These are phyloP conservation scores for Fraxinus nigra DNA, from an alignment of 305 asterid genomes.

Conservation along the genomic window DNA sequence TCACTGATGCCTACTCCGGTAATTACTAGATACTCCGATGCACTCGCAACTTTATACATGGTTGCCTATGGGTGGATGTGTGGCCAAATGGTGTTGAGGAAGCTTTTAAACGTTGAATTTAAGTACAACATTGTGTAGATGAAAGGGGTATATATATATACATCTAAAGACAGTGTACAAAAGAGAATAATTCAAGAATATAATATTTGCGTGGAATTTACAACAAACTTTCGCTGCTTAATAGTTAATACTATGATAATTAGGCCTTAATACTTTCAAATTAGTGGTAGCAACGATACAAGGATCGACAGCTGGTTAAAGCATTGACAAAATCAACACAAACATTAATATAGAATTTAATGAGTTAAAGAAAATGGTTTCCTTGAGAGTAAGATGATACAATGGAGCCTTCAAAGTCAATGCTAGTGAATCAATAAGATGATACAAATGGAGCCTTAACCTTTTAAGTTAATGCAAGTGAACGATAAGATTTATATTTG, in stretches of 20 bases:
- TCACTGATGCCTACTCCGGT: slow-evolving; percentile 49
- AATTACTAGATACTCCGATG: slow-evolving; percentile 63
- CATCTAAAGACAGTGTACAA: neutral
- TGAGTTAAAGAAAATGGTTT: neutral
- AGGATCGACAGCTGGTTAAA: neutral
- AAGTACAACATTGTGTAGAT: neutral
- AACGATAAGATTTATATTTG: neutral
- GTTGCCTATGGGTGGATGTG: neutral
- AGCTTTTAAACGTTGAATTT: neutral
- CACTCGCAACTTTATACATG: slow-evolving; percentile 51
- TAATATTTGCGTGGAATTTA: neutral
- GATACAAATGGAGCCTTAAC: too few species aligned
- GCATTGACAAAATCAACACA: neutral
- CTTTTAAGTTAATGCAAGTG: too few species aligned
- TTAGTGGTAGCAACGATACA: neutral
- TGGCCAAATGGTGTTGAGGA: neutral
- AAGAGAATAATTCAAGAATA: neutral
- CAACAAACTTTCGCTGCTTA: neutral
- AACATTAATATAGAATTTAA: neutral
- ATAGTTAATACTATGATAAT: neutral
- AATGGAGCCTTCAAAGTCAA: neutral
- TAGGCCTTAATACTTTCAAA: neutral
- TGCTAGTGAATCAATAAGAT: neutral
- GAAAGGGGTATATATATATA: neutral
- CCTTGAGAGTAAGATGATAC: neutral